A percentile compares a stretch with the other conserved stretches of the same genome.
phyloP scores from a whole-genome alignment of 495 filamentous ascomycete genomes.

The Lophiotrema nucula region DNA sequence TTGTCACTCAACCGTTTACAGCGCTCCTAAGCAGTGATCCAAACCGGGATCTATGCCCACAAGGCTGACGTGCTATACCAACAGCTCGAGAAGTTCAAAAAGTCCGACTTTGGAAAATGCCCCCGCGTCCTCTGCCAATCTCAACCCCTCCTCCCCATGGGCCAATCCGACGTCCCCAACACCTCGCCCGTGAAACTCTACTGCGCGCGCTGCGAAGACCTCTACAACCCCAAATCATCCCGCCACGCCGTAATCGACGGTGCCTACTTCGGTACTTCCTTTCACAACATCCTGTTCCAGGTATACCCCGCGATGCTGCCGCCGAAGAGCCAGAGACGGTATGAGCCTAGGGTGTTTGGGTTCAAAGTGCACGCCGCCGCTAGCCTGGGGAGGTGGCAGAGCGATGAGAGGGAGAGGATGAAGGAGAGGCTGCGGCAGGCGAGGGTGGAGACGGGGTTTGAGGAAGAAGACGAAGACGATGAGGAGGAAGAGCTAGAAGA shows the following conservation, averaged over 20 bases:
- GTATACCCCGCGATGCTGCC: slow-evolving; percentile 90
- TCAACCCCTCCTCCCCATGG: slow-evolving; percentile 90
- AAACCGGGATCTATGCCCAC: slow-evolving; percentile 1
- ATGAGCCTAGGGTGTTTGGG: slow-evolving; percentile 85
- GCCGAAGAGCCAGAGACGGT: slow-evolving; percentile 77
- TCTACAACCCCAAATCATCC: slow-evolving; percentile 98
- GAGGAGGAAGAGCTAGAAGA: slow-evolving; percentile 49
- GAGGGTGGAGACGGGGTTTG: slow-evolving; percentile 56
- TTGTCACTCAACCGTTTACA: too few relatives aligned
- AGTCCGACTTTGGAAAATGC: slow-evolving; percentile 96
- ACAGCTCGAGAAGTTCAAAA: slow-evolving; percentile 99
- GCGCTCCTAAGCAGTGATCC: too few relatives aligned
- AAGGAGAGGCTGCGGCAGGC: slow-evolving; percentile 59
- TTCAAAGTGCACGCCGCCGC: slow-evolving; percentile 93
- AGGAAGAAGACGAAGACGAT: slow-evolving; percentile 54
- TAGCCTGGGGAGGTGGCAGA: slow-evolving; percentile 88
- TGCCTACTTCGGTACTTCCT: slow-evolving; percentile 95
- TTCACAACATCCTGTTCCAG: slow-evolving; percentile 98
- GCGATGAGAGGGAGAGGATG: slow-evolving; percentile 73
- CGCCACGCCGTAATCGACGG: slow-evolving; percentile 94
- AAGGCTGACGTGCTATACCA: slow-evolving; percentile 6
- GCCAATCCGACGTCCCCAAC: slow-evolving; percentile 81
- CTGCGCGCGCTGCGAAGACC: slow-evolving; percentile 94
- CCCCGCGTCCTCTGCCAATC: slow-evolving; percentile 90
- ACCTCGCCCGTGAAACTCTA: slow-evolving; percentile 90